A percentile compares a stretch with the other conserved stretches of the same genome.
Conservation (phyloP, 2,329 filamentous ascomycete species). For the Exophiala xenobiotica region DNA sequence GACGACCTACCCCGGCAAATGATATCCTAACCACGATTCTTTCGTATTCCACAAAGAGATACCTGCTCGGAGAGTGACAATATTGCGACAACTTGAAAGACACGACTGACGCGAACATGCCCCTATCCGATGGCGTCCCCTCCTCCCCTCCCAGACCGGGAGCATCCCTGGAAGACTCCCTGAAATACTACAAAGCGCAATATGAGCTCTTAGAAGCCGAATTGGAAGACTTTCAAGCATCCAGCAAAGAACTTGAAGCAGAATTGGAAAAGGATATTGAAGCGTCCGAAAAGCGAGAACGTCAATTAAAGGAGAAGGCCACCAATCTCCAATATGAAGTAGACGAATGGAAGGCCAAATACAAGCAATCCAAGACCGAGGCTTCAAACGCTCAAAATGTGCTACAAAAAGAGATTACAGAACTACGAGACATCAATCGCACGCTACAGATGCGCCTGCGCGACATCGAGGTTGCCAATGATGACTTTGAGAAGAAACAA, state of each 20-base stretch:
- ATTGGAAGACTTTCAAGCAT: slow-evolving; percentile 88
- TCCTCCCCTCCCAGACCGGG: slow-evolving; percentile 42
- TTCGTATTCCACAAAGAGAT: not conserved
- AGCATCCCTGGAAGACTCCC: slow-evolving; percentile 64
- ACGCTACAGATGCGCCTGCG: slow-evolving; percentile 78
- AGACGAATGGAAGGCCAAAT: slow-evolving; percentile 98
- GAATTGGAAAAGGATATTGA: slow-evolving; percentile 97
- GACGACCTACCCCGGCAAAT: not conserved
- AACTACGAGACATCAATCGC: slow-evolving; percentile 78
- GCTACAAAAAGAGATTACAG: slow-evolving; percentile 94
- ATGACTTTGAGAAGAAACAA: slow-evolving; percentile 96
- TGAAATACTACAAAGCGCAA: slow-evolving; percentile 93
- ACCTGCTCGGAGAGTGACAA: slow-evolving; percentile 1
- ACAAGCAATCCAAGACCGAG: slow-evolving; percentile 90
- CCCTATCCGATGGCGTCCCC: slow-evolving; percentile 23
- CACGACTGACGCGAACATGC: slow-evolving; percentile 18
- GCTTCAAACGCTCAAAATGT: slow-evolving; percentile 78
- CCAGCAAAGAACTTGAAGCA: slow-evolving; percentile 88
- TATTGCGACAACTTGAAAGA: not conserved
- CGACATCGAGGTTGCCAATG: slow-evolving; percentile 96
- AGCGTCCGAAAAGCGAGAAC: slow-evolving; percentile 88
- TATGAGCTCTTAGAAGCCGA: slow-evolving; percentile 91
- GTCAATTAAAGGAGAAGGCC: slow-evolving; percentile 79
- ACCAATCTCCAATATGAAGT: slow-evolving; percentile 84
- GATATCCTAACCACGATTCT: not conserved